A percentile compares a stretch with the other conserved stretches of the same genome.
Conservation (phyloP, 2,329 filamentous ascomycete species). For the Thelonectria rubi region DNA sequence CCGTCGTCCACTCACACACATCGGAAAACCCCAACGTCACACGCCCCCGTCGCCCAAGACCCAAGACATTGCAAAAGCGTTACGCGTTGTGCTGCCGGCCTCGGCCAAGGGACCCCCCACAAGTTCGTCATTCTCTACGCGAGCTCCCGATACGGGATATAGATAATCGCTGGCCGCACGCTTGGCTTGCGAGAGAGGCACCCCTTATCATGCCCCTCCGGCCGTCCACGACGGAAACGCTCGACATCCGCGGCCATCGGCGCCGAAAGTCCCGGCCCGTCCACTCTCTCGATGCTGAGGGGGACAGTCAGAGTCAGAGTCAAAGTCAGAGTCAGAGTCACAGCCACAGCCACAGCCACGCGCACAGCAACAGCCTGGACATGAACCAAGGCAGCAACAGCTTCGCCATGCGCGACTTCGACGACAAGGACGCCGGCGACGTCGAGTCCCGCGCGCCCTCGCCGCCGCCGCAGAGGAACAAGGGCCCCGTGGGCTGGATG, state of each 20-base stretch:
- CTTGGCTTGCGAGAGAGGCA: no score
- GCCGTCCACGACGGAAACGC: constrained; percentile 19
- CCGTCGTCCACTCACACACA: neutral
- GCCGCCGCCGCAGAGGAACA: constrained; percentile 3
- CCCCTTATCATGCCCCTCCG: constrained; percentile 14
- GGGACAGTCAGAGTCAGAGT: neutral
- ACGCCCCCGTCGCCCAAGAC: no score
- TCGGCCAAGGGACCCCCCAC: constrained; percentile 1
- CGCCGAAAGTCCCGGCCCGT: constrained; percentile 24
- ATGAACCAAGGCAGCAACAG: neutral
- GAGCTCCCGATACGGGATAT: neutral
- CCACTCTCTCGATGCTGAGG: constrained; percentile 1
- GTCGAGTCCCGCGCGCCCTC: constrained; percentile 16
- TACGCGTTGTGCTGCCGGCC: constrained; percentile 6
- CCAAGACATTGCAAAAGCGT: neutral
- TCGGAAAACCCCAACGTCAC: neutral
- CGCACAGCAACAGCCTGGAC: neutral
- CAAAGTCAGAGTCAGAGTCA: neutral
- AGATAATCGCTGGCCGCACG: no score
- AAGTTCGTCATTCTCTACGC: constrained; percentile 13
- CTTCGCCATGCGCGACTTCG: constrained; percentile 14
- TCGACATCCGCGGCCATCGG: constrained; percentile 24
- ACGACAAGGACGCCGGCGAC: constrained; percentile 21
- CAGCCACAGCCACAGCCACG: neutral
- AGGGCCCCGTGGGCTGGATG: constrained; percentile 68